Evolutionary conservation across 176 grass and related monocot species (phyloP), one percentile per base, ranked within the genome.

Genomic region (Microstegium vimineum): DNA sequence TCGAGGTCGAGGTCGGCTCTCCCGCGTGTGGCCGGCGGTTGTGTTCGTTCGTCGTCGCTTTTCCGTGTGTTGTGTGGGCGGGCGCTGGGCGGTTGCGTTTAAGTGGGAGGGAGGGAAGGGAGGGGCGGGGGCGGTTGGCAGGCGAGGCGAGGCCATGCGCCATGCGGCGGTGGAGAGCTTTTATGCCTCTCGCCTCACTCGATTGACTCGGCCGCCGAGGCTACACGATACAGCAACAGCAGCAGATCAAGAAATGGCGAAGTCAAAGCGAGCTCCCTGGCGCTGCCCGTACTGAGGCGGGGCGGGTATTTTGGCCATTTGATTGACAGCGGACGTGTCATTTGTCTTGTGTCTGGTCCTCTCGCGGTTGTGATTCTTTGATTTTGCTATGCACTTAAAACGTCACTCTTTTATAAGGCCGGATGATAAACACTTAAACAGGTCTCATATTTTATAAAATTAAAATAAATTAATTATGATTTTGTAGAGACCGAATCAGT

Each of bases 71-170:
- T 59, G 77, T 8, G 77, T 14, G 76, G 36, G 77, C 78, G 63
- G 72, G 77, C 78, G 78, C 78, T 57, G 75, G 32, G 77, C 78
- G 78, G 83, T 57, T 86, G 88, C 81, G 83, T 46, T 86, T 82
- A 74, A 82, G 51, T 15, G 79, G 49, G 60, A 73, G 81, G 8
- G 62, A 23, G 28, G 5, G 74, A 57, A 0, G 18, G 4, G 61
- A 25, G 16, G n/a, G 17, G 74, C 36, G 74, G 42, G 28, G 88
- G 66, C 82, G 8, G 83, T 78, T 74, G 77, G 87, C 61, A 43
- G 82, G 40, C n/a, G 68, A n/a, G 80, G 35, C 20, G 71, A 47
- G 35, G 40, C 74, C 59, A 36, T n/a, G 22, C 15, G 57, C n/a
- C n/a, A n/a, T 54, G 64, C 46, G 46, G 16, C 5, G 15, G 13